Evolutionary conservation across 139 green algal species (phyloP), one percentile per base, ranked within the genome.

Genomic region (Astrephomene gubernaculifera): DNA sequence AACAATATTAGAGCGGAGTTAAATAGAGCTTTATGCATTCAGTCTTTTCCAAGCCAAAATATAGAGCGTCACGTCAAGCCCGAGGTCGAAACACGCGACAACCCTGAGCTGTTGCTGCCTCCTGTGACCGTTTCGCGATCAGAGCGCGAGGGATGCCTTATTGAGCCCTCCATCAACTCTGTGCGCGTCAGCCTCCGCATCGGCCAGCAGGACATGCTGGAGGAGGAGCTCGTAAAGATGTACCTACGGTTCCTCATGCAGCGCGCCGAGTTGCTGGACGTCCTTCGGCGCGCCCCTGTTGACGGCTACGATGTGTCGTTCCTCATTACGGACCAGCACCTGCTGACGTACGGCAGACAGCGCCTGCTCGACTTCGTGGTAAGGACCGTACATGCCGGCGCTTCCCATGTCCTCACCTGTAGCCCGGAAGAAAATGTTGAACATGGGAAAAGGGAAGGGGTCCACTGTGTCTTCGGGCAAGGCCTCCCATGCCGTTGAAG

Each of bases 321-420:
- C 52, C 87, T 96, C 14, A 88, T 96, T 43, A 96, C 93, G 4
- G 82, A 89, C 68, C 41, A 68, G 39, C 94, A 96, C 79, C 71
- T 73, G 35, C 76, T 95, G 31, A 27, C 70, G 36, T 90, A 92
- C 72, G 76, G 82, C 3, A 54, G 75, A 33, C 45, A 87, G 29
- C 71, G 75, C 22, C 82, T 96, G 39, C 68, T 96, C 35, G 90
- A 95, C 60, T 96, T 96, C 61, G 82, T 96, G 36, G 87, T 91
- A 63, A 31, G 86, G n/a, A n/a, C n/a, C n/a, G n/a, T n/a, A n/a
- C n/a, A n/a, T n/a, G n/a, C n/a, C n/a, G n/a, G n/a, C n/a, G n/a
- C n/a, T n/a, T n/a, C n/a, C n/a, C n/a, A n/a, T n/a, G n/a, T n/a
- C n/a, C n/a, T n/a, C n/a, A n/a, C n/a, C n/a, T n/a, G n/a, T n/a